Conservation (phyloP, 768 basidiomycete species). For the Termitomyces sp. region DNA sequence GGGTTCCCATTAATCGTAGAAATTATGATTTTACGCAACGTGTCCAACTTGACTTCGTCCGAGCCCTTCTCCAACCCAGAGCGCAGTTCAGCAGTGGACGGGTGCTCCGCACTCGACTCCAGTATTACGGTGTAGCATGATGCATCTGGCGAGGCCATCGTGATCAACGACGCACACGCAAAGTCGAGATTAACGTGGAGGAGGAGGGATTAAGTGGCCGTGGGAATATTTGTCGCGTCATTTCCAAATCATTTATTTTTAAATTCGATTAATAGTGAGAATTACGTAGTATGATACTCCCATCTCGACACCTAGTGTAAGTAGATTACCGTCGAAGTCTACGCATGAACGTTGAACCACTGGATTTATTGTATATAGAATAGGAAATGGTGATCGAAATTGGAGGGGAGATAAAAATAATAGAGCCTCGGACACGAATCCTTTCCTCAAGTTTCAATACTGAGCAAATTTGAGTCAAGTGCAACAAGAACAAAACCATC, state of each 20-base stretch:
- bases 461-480: too few species aligned
- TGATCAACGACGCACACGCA: constrained; percentile 10
- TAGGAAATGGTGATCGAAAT: too few species aligned
- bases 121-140: constrained; percentile 78
- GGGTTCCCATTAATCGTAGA: constrained; percentile 93
- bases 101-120: constrained; percentile 70
- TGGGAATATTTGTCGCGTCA: constrained; percentile 14
- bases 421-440: too few species aligned
- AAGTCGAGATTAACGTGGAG: constrained; percentile 13
- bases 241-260: background rate
- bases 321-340: too few species aligned
- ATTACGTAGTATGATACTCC: too few species aligned
- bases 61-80: constrained; percentile 89
- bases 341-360: too few species aligned
- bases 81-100: constrained; percentile 79
- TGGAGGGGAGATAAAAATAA: too few species aligned
- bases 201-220: constrained; percentile 8
- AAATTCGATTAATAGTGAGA: too few species aligned
- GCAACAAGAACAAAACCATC: too few species aligned
- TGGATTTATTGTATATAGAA: too few species aligned
- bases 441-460: too few species aligned
- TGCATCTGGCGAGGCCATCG: constrained; percentile 46
- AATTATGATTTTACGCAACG: constrained; percentile 90
- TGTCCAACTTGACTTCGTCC: constrained; percentile 95
- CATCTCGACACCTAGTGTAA: too few species aligned